A percentile compares a stretch with the other conserved stretches of the same genome.
Conservation (phyloP, 73 alveolate genomes). For the Paramecium tetraurelia region DNA sequence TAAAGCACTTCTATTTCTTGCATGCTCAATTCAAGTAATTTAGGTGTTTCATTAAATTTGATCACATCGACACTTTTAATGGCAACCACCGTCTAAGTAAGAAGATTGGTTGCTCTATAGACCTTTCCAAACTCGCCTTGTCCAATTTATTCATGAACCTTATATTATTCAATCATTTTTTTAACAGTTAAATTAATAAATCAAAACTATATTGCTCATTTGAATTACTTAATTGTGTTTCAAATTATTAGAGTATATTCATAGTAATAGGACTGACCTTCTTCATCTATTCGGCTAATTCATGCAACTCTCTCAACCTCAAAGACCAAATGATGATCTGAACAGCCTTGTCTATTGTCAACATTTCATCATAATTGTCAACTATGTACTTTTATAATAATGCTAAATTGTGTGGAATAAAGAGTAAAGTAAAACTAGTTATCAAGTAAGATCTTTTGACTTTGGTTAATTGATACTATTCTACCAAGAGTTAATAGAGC, state of each 20-base stretch:
- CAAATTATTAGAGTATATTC: background rate
- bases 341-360: background rate
- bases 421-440: background rate
- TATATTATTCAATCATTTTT: slow-evolving; percentile 59
- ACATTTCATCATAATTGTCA: slow-evolving; percentile 18
- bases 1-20: slow-evolving; percentile 50
- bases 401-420: background rate
- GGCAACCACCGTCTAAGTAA: slow-evolving; percentile 33
- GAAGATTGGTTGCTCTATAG: slow-evolving; percentile 57
- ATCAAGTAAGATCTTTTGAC: background rate
- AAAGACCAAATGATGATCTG: background rate
- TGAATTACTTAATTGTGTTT: background rate
- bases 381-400: background rate
- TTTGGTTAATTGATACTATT: slow-evolving; percentile 1
- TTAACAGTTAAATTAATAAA: slow-evolving; percentile 39
- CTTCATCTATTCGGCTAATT: slow-evolving; percentile 6
- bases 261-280: background rate
- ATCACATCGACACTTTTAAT: slow-evolving; percentile 43
- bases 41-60: slow-evolving; percentile 60
- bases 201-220: slow-evolving; percentile 24
- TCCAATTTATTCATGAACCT: slow-evolving; percentile 57
- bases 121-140: slow-evolving; percentile 59
- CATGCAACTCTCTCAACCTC: background rate
- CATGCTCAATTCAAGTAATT: slow-evolving; percentile 56
- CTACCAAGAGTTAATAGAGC: background rate